phyloP scores from a whole-genome alignment of 352 stramenopile genomes.

The Globisporangium cystogenes region DNA sequence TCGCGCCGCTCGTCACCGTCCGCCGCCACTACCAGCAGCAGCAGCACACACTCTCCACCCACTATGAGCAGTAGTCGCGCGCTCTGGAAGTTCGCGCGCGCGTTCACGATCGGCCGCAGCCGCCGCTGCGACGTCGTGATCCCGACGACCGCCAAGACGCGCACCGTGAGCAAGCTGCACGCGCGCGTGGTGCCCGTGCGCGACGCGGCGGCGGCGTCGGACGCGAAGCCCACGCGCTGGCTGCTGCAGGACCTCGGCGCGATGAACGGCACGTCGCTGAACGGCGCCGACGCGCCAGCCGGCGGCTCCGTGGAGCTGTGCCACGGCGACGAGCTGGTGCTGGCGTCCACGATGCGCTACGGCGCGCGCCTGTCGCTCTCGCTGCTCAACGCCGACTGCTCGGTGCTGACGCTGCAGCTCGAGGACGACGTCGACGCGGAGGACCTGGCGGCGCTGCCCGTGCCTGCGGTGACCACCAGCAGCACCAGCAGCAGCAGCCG shows the following conservation, averaged over 20 bases:
- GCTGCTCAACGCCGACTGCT: constrained; percentile 34
- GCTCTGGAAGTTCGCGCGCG: constrained; percentile 36
- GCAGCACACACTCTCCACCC: too few relatives aligned
- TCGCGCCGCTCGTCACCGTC: too few relatives aligned
- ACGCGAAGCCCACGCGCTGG: constrained; percentile 34
- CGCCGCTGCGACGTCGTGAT: constrained; percentile 67
- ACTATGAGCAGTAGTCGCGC: neutral
- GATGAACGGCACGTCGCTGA: constrained; percentile 77
- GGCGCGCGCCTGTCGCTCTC: constrained; percentile 47
- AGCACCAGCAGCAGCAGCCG: constrained; percentile 13
- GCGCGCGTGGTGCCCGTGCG: constrained; percentile 48
- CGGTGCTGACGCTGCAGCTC: constrained; percentile 35
- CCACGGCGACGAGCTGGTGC: constrained; percentile 60
- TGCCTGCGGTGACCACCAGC: neutral
- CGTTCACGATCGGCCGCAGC: constrained; percentile 71
- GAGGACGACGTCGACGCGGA: constrained; percentile 8
- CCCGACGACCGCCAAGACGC: constrained; percentile 59
- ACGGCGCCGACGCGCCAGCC: constrained; percentile 49
- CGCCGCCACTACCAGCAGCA: too few relatives aligned
- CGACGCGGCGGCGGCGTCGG: constrained; percentile 9
- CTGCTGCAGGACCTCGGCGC: constrained; percentile 75
- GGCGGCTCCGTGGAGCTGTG: constrained; percentile 57
- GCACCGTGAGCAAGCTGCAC: constrained; percentile 74
- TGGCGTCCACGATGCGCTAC: constrained; percentile 61
- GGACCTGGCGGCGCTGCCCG: neutral